A percentile compares a stretch with the other conserved stretches of the same genome.
phyloP scores from a whole-genome alignment of 176 grass and related monocot species.

The Triticum turgidum region DNA sequence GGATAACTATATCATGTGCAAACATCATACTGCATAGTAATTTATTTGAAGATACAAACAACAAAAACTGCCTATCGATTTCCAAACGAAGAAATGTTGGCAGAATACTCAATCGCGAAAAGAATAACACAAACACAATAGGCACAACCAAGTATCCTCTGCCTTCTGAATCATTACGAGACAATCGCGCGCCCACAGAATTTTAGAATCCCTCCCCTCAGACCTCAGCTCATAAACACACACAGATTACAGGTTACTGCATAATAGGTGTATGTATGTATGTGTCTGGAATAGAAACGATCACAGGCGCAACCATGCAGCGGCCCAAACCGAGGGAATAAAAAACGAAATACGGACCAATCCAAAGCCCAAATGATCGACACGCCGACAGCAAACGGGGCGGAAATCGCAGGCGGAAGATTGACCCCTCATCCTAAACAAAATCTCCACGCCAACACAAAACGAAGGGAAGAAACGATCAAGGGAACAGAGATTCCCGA shows the following conservation, averaged over 20 bases:
- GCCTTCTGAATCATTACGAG: background rate
- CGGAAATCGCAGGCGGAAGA: background rate
- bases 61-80: background rate
- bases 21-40: slow-evolving; percentile 22
- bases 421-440: background rate
- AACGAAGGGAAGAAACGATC: slow-evolving; percentile 15
- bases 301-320: background rate
- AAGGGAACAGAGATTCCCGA: background rate
- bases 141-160: background rate
- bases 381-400: background rate
- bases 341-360: background rate
- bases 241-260: background rate
- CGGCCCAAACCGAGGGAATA: background rate
- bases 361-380: background rate
- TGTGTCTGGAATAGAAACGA: background rate
- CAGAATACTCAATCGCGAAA: background rate
- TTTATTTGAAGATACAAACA: background rate
- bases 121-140: background rate
- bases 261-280: background rate
- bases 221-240: background rate
- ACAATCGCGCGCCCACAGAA: background rate
- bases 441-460: background rate
- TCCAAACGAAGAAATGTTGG: background rate
- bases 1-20: background rate
- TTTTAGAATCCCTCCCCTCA: background rate